These are phyloP conservation scores for Quercus agrifolia DNA, from an alignment of 306 rosid genomes.

Conservation along the genomic window DNA sequence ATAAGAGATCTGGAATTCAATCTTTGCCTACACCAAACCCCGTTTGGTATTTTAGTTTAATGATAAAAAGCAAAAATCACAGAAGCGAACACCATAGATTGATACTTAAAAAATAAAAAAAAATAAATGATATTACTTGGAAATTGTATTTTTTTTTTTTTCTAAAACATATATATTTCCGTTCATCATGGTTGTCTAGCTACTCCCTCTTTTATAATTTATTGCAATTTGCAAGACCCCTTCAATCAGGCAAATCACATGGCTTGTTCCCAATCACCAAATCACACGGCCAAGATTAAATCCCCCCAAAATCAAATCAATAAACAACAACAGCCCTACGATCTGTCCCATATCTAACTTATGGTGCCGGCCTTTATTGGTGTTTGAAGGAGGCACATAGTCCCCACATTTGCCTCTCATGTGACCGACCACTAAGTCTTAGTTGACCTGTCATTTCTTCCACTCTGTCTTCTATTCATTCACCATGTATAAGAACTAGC, in stretches of 20 bases:
- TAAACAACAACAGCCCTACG: conserved; percentile 35
- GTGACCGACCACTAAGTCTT: conserved; percentile 68
- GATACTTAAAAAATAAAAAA: too few species aligned
- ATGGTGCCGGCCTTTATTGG: conserved; percentile 55
- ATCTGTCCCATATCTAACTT: conserved; percentile 59
- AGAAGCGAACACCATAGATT: accelerated
- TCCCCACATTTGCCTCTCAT: conserved; percentile 85
- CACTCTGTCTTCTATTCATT: conserved; percentile 30
- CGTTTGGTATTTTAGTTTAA: too few species aligned
- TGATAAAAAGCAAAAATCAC: too few species aligned
- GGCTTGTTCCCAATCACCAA: conserved; percentile 44
- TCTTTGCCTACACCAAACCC: accelerated
- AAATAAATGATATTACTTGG: too few species aligned
- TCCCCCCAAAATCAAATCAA: conserved; percentile 21
- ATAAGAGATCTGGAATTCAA: accelerated
- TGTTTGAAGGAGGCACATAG: conserved; percentile 36
- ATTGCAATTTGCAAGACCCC: conserved; percentile 31
- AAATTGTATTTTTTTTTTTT: too few species aligned
- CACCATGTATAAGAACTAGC: conserved; percentile 15
- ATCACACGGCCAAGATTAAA: conserved; percentile 52
- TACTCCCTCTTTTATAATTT: conserved; percentile 8
- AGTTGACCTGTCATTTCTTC: conserved; percentile 76
- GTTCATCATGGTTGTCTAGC: neutral
- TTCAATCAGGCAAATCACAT: conserved; percentile 55
- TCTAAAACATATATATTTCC: neutral